Percentiles rank a stretch among this genome's conserved stretches.
These are phyloP conservation scores for Colletotrichum sp. DNA, from an alignment of 2,329 filamentous ascomycete species.

Conservation along the genomic window DNA sequence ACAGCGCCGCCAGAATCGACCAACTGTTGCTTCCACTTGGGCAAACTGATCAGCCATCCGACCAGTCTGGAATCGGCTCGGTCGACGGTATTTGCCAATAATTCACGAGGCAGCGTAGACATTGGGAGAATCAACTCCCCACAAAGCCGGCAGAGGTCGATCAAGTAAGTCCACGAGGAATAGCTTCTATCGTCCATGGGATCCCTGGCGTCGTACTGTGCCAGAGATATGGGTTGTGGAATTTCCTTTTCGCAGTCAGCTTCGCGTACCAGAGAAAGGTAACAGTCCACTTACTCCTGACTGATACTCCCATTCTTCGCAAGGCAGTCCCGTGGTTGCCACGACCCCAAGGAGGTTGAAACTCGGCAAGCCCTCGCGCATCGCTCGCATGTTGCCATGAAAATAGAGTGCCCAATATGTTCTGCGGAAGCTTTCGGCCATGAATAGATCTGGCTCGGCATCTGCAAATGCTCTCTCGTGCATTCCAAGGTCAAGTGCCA, in stretches of 20 bases:
- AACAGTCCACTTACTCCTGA: slow-evolving; percentile 36
- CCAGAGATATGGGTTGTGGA: slow-evolving; percentile 34
- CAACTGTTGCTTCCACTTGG: slow-evolving; percentile 42
- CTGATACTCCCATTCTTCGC: slow-evolving; percentile 45
- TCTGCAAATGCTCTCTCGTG: slow-evolving; percentile 35
- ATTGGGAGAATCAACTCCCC: slow-evolving; percentile 34
- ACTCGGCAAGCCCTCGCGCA: slow-evolving; percentile 25
- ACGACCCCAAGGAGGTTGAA: slow-evolving; percentile 32
- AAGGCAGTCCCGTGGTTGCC: slow-evolving; percentile 40
- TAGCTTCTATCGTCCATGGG: slow-evolving; percentile 38
- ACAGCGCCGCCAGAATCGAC: slow-evolving; percentile 39
- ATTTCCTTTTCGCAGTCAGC: slow-evolving; percentile 31
- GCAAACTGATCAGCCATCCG: slow-evolving; percentile 42
- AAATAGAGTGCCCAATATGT: slow-evolving; percentile 46
- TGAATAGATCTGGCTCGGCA: slow-evolving; percentile 34
- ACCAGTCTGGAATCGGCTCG: slow-evolving; percentile 41
- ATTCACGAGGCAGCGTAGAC: slow-evolving; percentile 26
- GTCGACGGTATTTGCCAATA: slow-evolving; percentile 28
- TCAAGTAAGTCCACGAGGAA: slow-evolving; percentile 42
- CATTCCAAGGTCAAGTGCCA: slow-evolving; percentile 37
- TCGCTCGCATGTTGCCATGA: slow-evolving; percentile 27
- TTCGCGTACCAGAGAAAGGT: neutral
- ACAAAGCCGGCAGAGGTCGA: slow-evolving; percentile 40
- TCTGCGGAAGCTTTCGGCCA: slow-evolving; percentile 45
- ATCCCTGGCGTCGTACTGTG: slow-evolving; percentile 39